Percentiles rank a stretch among this genome's conserved stretches.
Conservation (phyloP, 2,329 filamentous ascomycete genomes). For the Nigrograna mackinnonii region DNA sequence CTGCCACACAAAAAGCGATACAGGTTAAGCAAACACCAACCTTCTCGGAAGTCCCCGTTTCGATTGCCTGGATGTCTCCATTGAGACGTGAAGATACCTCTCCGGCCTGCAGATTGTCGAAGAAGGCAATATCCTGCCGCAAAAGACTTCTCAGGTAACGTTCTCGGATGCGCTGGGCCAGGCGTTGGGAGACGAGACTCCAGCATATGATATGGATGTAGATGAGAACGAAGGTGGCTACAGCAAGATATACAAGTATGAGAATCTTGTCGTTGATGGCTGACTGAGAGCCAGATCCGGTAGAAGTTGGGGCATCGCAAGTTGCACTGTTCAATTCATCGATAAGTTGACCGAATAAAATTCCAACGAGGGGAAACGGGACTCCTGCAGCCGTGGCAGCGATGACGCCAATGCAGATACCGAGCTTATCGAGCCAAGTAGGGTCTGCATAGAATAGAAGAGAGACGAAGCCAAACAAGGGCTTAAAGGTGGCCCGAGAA, state of each 20-base stretch:
- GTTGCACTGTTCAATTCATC: constrained; percentile 63
- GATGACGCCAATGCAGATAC: constrained; percentile 41
- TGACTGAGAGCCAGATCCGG: constrained; percentile 30
- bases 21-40: constrained; percentile 67
- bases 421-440: constrained; percentile 41
- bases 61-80: constrained; percentile 68
- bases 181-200: constrained; percentile 65
- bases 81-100: constrained; percentile 68
- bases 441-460: constrained; percentile 41
- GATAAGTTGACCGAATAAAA: constrained; percentile 67
- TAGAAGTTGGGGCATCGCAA: constrained; percentile 44
- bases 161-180: constrained; percentile 66
- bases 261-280: constrained; percentile 64
- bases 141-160: constrained; percentile 63
- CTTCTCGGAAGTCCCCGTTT: constrained; percentile 71
- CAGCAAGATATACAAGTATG: constrained; percentile 64
- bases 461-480: constrained; percentile 34
- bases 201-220: constrained; percentile 68
- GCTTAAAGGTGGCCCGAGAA: constrained; percentile 27
- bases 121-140: constrained; percentile 65
- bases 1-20: constrained; percentile 67
- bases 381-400: constrained; percentile 62
- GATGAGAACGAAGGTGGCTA: constrained; percentile 65
- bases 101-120: constrained; percentile 65
- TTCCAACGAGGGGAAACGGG: constrained; percentile 66